phyloP scores from a whole-genome alignment of 306 rosid genomes.

The Casuarina glauca region DNA sequence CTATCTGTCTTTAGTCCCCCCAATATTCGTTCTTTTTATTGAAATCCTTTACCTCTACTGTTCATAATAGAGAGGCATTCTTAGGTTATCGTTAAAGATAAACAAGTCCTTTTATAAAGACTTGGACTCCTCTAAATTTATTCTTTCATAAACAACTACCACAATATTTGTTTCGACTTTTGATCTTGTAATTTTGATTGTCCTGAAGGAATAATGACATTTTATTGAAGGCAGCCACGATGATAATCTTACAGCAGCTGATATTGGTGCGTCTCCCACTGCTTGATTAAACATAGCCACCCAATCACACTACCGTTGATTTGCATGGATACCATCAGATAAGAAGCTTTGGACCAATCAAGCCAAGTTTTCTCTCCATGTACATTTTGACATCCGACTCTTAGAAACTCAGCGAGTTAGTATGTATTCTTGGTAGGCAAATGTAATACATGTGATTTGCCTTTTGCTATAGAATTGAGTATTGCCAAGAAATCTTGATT shows the following conservation, averaged over 20 bases:
- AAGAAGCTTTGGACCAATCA: neutral
- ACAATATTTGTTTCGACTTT: too few species aligned
- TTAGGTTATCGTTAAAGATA: too few species aligned
- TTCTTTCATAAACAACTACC: too few species aligned
- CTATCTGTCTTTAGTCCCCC: neutral
- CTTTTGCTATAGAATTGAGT: neutral
- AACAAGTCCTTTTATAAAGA: too few species aligned
- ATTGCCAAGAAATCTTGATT: neutral
- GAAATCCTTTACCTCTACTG: neutral
- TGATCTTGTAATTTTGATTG: too few species aligned
- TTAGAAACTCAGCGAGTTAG: neutral
- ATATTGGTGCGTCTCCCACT: constrained; percentile 92
- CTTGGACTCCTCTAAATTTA: too few species aligned
- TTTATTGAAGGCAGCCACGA: constrained; percentile 64
- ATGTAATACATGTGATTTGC: neutral
- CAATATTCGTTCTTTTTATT: neutral
- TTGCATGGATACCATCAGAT: neutral
- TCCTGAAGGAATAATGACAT: too few species aligned
- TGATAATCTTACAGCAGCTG: constrained; percentile 78
- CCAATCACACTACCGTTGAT: neutral
- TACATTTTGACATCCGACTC: neutral
- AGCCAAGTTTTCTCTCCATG: neutral
- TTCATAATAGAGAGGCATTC: neutral
- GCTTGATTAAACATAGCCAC: too few species aligned
- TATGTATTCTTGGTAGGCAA: neutral